These are phyloP conservation scores for Aspergillus sparsus DNA, from an alignment of 495 filamentous ascomycete genomes.

Conservation along the genomic window DNA sequence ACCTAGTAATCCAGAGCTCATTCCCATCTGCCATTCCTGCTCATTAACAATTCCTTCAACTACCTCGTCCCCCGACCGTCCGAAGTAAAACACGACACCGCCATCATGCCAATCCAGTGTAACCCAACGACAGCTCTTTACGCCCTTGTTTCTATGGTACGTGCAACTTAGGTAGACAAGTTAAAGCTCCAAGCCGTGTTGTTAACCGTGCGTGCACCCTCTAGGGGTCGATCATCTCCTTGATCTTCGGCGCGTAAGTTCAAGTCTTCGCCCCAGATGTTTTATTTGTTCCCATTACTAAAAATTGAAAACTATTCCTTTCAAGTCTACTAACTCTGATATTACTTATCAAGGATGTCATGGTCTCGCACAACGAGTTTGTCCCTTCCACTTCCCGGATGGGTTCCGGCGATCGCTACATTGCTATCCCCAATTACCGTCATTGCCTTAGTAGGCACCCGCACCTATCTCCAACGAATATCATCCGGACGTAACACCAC, in stretches of 20 bases:
- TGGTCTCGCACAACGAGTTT: constrained; percentile 31
- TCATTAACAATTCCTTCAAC: too few species aligned
- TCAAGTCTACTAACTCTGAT: not conserved
- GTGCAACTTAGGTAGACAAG: too few species aligned
- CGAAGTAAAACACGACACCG: too few species aligned
- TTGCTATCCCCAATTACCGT: constrained; percentile 25
- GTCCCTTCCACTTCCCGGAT: constrained; percentile 32
- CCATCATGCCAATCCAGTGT: too few species aligned
- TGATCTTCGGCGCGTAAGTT: constrained; percentile 29
- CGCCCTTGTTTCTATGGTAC: too few species aligned
- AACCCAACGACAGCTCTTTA: too few species aligned
- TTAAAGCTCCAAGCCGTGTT: too few species aligned
- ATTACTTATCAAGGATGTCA: constrained; percentile 18
- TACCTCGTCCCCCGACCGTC: too few species aligned
- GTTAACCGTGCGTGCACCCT: not conserved
- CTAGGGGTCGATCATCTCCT: constrained; percentile 15
- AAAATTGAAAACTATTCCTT: constrained; percentile 8
- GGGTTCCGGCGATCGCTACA: constrained; percentile 30
- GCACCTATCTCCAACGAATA: constrained; percentile 7
- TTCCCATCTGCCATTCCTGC: too few species aligned
- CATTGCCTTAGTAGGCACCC: constrained; percentile 13
- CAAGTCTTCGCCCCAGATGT: not conserved
- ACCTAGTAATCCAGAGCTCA: too few species aligned
- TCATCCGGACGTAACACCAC: not conserved
- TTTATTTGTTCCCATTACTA: not conserved